Evolutionary conservation across 805 yeast genomes (phyloP).

Genomic region (Phaffomyces opuntiae): DNA sequence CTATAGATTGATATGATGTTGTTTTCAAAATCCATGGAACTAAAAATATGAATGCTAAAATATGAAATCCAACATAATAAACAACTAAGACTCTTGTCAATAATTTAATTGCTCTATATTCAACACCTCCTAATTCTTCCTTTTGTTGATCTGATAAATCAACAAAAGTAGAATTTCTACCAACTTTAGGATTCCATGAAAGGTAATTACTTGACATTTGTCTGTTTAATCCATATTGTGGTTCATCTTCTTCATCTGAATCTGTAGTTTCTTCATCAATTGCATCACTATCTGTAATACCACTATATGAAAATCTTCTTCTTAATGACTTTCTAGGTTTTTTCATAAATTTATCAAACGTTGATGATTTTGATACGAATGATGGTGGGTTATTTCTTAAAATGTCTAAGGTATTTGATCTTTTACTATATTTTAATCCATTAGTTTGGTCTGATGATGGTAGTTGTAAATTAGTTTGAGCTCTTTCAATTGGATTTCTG

Average conservation of each 20-base stretch:
- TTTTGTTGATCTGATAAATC: conserved; percentile 76
- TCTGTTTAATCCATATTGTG: conserved; percentile 25
- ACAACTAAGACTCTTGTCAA: conserved; percentile 54
- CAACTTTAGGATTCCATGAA: conserved; percentile 88
- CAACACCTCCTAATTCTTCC: conserved; percentile 96
- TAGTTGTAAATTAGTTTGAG: conserved; percentile 28
- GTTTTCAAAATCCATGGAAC: conserved; percentile 54
- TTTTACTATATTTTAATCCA: conserved; percentile 31
- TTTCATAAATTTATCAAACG: conserved; percentile 37
- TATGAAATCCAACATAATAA: conserved; percentile 74
- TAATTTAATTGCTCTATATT: conserved; percentile 81
- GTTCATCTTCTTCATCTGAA: conserved; percentile 20
- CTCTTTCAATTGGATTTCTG: conserved; percentile 14
- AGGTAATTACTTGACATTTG: conserved; percentile 57
- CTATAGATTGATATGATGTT: conserved; percentile 33
- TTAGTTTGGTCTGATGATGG: conserved; percentile 31
- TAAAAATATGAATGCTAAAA: conserved; percentile 44
- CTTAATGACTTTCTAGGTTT: conserved; percentile 25
- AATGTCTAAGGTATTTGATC: conserved; percentile 44
- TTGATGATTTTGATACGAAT: conserved; percentile 33
- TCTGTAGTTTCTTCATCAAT: conserved; percentile 3
- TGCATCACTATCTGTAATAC: conserved; percentile 15
- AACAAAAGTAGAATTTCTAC: conserved; percentile 88
- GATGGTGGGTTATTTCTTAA: conserved; percentile 16
- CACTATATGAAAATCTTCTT: conserved; percentile 22